Evolutionary conservation across 2,329 filamentous ascomycete species (phyloP).

Genomic region (Hymenoscyphus scutula): DNA sequence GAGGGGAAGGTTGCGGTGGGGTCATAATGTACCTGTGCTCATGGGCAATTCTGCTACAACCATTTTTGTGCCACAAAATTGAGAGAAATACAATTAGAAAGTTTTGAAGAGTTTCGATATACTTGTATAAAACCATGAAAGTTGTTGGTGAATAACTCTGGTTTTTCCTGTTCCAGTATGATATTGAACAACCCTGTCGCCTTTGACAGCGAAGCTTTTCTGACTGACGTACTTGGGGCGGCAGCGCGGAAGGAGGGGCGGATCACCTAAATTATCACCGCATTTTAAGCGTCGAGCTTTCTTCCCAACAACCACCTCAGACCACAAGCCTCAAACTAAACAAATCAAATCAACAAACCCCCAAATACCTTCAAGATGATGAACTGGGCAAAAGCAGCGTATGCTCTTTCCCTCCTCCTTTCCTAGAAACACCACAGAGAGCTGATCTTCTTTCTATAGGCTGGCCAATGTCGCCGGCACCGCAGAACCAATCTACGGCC

Average conservation of each 20-base stretch:
- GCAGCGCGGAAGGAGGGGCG: slow-evolving; percentile 11
- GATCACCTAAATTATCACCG: background rate
- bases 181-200: background rate
- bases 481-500: slow-evolving; percentile 93
- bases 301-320: slow-evolving; percentile 9
- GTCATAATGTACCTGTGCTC: background rate
- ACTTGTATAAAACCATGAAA: too few species aligned
- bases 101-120: too few species aligned
- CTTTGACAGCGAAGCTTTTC: slow-evolving; percentile 1
- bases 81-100: background rate
- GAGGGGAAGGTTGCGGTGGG: background rate
- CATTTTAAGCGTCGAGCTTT: background rate
- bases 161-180: too few species aligned
- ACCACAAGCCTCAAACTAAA: slow-evolving; percentile 13
- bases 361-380: slow-evolving; percentile 59
- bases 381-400: slow-evolving; percentile 94
- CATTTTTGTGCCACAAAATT: background rate
- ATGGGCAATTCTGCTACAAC: background rate
- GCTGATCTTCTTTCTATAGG: slow-evolving; percentile 41
- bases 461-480: slow-evolving; percentile 85
- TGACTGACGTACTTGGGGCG: slow-evolving; percentile 9
- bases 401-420: slow-evolving; percentile 41
- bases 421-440: slow-evolving; percentile 18
- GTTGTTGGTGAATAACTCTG: background rate
- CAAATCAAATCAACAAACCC: slow-evolving; percentile 1